Base-by-base conservation (phyloP, 257 asterid species). In the Datura wrightii region DNA sequence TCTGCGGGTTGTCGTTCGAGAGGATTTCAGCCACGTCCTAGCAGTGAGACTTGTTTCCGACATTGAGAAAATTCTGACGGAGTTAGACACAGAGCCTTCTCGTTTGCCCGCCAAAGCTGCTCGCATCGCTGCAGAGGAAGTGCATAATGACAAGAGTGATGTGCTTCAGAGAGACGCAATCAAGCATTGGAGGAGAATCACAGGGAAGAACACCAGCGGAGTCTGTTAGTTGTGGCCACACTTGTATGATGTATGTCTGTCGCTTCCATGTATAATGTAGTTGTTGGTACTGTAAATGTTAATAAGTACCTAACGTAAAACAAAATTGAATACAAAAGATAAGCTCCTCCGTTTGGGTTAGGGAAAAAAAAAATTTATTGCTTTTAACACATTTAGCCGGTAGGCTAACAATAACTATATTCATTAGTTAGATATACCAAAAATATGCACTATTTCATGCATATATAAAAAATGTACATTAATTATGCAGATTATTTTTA, bases 31-130 rank as follows among this genome's bases (percentile, higher is more conserved):
- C 89, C 90, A 83, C 74, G 85, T 85, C 71, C 83, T 93, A 69
- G 93, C 95, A 0, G 93, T 92, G 89, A 92, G 97, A 90, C 94
- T 94, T 3, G 42, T 92, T 2, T 46, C 85, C 0, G 92, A 92
- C 89, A 87, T 93, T 2, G 86, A 78, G 31, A 93, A 88, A 88
- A 93, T 91, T 39, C 60, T 92, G 11, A 50, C 84, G 65, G 98
- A 94, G 86, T 37, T 94, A 59, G 97, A 92, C 3, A 83, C 74
- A 5, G 79, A 89, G 83, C 94, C 90, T 8, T 85, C 94, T 37
- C 89, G 63, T 2, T 88, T 11, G 37, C 59, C 90, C 1, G 82
- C 86, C 31, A 88, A 80, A 84, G 58, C 83, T 11, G 90, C 87
- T 41, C 86, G 71, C 44, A 90, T 89, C 7, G 46, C 76, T 79